Percentiles rank a stretch among this genome's conserved stretches.
Evolutionary conservation across 257 asterid genomes (phyloP).

Genomic region (Perilla frutescens): DNA sequence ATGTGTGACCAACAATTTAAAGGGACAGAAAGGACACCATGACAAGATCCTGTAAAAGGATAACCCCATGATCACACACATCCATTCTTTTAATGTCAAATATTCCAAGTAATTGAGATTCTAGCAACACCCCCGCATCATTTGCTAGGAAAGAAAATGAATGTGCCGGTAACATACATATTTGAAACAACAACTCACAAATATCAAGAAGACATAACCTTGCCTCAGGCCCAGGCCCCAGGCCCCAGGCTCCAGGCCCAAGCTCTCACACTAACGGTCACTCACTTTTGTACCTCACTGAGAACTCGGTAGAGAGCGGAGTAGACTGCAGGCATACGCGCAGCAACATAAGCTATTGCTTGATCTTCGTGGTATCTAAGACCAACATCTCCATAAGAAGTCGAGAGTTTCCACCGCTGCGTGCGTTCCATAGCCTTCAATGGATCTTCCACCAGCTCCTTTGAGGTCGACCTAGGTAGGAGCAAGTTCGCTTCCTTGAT

Average conservation of each 20-base stretch:
- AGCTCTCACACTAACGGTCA: constrained; percentile 12
- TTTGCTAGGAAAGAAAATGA: not conserved
- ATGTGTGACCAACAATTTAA: not conserved
- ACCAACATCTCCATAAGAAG: constrained; percentile 79
- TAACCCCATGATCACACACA: not conserved
- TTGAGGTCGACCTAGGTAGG: constrained; percentile 77
- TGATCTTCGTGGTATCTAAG: constrained; percentile 81
- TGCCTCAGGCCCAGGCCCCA: not conserved
- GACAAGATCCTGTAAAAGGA: not conserved
- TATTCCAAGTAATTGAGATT: too few species aligned
- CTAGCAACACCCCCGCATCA: too few species aligned
- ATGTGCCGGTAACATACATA: not conserved
- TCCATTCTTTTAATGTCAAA: too few species aligned
- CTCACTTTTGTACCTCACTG: constrained; percentile 68
- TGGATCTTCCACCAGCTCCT: constrained; percentile 86
- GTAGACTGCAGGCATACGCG: constrained; percentile 97
- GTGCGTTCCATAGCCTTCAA: constrained; percentile 69
- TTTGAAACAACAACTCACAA: not conserved
- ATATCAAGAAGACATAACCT: constrained; percentile 19
- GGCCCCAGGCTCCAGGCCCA: not conserved
- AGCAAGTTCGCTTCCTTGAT: constrained; percentile 81
- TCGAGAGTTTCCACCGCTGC: constrained; percentile 79
- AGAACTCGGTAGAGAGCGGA: constrained; percentile 85
- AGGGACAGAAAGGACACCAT: not conserved
- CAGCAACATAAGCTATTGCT: constrained; percentile 85